phyloP scores from a whole-genome alignment of 176 grass and related monocot species.

The Hordeum marinum region DNA sequence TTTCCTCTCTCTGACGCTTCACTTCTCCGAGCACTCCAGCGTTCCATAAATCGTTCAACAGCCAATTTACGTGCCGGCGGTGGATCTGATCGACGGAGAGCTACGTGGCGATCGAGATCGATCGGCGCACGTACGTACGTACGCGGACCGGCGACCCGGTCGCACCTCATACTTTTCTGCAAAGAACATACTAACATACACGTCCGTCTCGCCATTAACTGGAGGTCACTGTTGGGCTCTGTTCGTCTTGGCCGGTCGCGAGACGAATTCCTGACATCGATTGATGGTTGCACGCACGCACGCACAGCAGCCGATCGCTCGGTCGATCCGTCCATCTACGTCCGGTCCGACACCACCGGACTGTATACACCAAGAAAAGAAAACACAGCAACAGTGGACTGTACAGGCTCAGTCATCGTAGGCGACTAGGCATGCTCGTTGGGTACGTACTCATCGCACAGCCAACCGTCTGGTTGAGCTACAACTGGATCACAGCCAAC shows the following conservation, averaged over 20 bases:
- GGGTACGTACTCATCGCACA: background rate
- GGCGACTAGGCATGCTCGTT: background rate
- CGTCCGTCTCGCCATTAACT: background rate
- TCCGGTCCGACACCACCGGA: background rate
- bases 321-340: background rate
- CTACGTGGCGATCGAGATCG: background rate
- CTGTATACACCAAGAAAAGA: background rate
- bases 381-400: background rate
- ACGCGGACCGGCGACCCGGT: background rate
- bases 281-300: background rate
- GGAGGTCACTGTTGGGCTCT: background rate
- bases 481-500: background rate
- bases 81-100: background rate
- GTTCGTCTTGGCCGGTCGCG: background rate
- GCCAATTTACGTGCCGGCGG: background rate
- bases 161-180: background rate
- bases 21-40: background rate
- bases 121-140: background rate
- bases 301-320: too few relatives aligned
- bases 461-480: background rate
- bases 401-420: background rate
- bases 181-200: background rate
- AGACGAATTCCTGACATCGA: background rate
- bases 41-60: background rate
- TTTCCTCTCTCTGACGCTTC: background rate